phyloP scores from a whole-genome alignment of 768 basidiomycete species.

The Termitomyces sp. region DNA sequence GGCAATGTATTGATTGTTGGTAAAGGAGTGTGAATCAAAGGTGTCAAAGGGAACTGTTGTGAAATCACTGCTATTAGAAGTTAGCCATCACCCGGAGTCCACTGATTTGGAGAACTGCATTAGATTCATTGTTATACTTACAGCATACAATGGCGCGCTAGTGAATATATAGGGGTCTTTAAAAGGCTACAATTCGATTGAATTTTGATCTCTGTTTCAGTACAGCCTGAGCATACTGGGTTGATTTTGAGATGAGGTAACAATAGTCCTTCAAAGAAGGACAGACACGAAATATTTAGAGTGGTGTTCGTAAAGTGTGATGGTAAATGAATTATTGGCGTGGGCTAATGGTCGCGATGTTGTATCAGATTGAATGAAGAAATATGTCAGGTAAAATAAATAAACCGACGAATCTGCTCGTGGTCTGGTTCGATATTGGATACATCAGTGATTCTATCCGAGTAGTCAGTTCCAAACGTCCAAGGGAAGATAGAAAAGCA shows the following conservation, averaged over 20 bases:
- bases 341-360: slow-evolving; percentile 4
- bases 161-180: too few species aligned
- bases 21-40: too few species aligned
- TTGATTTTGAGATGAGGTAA: background rate
- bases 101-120: background rate
- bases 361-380: slow-evolving; percentile 2
- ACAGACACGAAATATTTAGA: background rate
- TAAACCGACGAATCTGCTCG: slow-evolving; percentile 9
- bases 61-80: too few species aligned
- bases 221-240: background rate
- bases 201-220: slow-evolving; percentile 4
- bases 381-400: slow-evolving; percentile 12
- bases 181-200: slow-evolving; percentile 7
- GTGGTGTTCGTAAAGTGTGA: slow-evolving; percentile 1
- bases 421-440: slow-evolving; percentile 7
- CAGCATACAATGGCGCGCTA: too few species aligned
- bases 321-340: background rate
- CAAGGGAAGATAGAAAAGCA: background rate
- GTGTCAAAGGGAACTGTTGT: too few species aligned
- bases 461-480: background rate
- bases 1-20: background rate
- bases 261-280: slow-evolving; percentile 4
- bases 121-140: background rate
- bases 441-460: slow-evolving; percentile 10
- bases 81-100: too few species aligned